A percentile compares a stretch with the other conserved stretches of the same genome.
phyloP scores from a whole-genome alignment of 768 basidiomycete species.

The Auricularia sp. region DNA sequence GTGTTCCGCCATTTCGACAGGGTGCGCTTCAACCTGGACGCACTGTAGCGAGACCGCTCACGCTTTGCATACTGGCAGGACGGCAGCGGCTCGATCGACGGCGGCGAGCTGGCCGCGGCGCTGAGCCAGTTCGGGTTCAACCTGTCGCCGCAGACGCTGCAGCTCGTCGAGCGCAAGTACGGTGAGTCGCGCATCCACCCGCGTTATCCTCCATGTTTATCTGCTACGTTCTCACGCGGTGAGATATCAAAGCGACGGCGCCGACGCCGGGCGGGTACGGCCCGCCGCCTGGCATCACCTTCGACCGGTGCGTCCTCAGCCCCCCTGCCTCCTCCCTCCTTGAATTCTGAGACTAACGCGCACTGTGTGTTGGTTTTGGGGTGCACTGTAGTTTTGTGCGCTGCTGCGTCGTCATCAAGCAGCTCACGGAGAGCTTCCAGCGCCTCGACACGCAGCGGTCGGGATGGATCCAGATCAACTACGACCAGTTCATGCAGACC shows the following conservation, averaged over 20 bases:
- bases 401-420: constrained; percentile 74
- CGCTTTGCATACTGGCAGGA: no score
- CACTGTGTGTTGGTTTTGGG: no score
- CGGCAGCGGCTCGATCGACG: constrained; percentile 70
- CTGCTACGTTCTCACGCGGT: not conserved
- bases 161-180: constrained; percentile 69
- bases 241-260: constrained; percentile 50
- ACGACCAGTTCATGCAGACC: constrained; percentile 63
- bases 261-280: constrained; percentile 15
- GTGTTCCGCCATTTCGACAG: constrained; percentile 13
- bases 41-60: no score
- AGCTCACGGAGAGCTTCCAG: constrained; percentile 63
- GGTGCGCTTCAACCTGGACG: no score
- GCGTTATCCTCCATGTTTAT: not conserved
- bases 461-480: constrained; percentile 65
- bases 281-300: constrained; percentile 54
- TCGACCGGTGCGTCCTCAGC: constrained; percentile 41
- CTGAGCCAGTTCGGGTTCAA: constrained; percentile 71
- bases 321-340: not conserved
- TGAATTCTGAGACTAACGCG: no score
- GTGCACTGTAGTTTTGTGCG: constrained; percentile 45
- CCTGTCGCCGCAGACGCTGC: constrained; percentile 54
- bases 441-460: constrained; percentile 53
- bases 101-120: constrained; percentile 54
- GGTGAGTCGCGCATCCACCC: constrained; percentile 32